Evolutionary conservation across 176 grass and related monocot species (phyloP), one percentile per base, ranked within the genome.

Genomic region (Canna indica): DNA sequence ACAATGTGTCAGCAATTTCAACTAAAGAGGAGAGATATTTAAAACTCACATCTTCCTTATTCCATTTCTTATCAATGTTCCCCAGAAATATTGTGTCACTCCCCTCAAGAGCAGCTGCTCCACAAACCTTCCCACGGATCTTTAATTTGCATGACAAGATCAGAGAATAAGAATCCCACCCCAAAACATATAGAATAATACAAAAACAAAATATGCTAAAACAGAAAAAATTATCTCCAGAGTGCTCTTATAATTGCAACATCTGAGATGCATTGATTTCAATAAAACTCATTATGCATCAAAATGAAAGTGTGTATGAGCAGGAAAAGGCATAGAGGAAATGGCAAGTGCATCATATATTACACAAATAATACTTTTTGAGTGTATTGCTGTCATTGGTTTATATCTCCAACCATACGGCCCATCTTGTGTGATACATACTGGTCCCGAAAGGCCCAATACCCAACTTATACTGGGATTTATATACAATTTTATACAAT

Each of bases 11-110:
- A 47, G 13, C 48, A 5, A 69, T 15, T 41, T 9, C 35, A 57
- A 48, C 36, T 59, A 20, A 12, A 59, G 42, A 7, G 50, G 2
- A 57, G n/a, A 25, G 68, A 68, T 36, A 29, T 39, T 65, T 29
- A 36, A 20, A 85, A 80, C 89, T 85, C 54, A 88, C 89, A 70
- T 88, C 82, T 63, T 88, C 77, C 72, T 92, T 85, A 58, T 78
- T 85, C 89, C 79, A 88, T 78, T 84, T 81, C 63, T 83, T 88
- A 56, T 88, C 59, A 62, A 88, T 81, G 41, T 88, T 88, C 29
- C 82, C 89, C 85, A 83, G 82, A 83, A 78, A 92, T 63, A 83
- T 85, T 41, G 25, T 85, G 73, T 83, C 82, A 75, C 81, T 77
- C 20, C 76, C 80, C 38, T 71, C 82, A 27, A 82, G 56, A 76